Percentiles rank a stretch among this genome's conserved stretches.
Evolutionary conservation across 1,284 basidiomycete species (phyloP).

Genomic region (Naganishia albida): DNA sequence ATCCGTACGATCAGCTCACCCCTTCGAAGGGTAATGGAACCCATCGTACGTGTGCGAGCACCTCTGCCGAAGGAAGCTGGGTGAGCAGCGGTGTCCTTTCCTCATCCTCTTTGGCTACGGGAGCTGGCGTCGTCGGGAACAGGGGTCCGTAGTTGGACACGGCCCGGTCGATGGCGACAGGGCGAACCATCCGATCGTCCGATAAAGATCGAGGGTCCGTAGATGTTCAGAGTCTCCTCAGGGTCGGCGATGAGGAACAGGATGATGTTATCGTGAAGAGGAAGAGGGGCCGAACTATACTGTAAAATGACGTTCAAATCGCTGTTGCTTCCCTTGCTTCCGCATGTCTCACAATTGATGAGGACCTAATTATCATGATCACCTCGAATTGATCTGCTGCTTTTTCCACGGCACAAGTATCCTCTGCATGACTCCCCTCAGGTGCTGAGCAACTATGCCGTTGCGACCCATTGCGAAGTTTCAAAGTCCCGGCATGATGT

Average conservation of each 20-base stretch:
- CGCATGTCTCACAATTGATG: too few relatives aligned
- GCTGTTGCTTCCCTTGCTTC: too few relatives aligned
- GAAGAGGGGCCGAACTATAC: too few relatives aligned
- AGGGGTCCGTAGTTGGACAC: constrained; percentile 13
- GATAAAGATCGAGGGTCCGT: neutral
- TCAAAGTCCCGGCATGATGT: neutral
- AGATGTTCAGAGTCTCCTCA: neutral
- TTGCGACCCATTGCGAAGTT: neutral
- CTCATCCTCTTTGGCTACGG: constrained; percentile 27
- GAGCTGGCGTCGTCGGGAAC: constrained; percentile 24
- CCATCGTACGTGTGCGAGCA: constrained; percentile 24
- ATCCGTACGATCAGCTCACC: too few relatives aligned
- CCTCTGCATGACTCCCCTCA: too few relatives aligned
- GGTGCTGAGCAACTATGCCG: too few relatives aligned
- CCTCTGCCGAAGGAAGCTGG: constrained; percentile 30
- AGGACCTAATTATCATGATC: too few relatives aligned
- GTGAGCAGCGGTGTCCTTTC: constrained; percentile 28
- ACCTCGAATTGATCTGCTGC: too few relatives aligned
- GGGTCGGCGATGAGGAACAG: neutral
- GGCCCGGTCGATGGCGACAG: constrained; percentile 4
- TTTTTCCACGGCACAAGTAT: too few relatives aligned
- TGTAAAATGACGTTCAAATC: too few relatives aligned
- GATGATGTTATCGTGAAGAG: too few relatives aligned
- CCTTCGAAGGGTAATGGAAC: neutral
- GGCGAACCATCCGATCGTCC: neutral